phyloP scores from a whole-genome alignment of 768 basidiomycete genomes.

The Leucosporidium yakuticum region DNA sequence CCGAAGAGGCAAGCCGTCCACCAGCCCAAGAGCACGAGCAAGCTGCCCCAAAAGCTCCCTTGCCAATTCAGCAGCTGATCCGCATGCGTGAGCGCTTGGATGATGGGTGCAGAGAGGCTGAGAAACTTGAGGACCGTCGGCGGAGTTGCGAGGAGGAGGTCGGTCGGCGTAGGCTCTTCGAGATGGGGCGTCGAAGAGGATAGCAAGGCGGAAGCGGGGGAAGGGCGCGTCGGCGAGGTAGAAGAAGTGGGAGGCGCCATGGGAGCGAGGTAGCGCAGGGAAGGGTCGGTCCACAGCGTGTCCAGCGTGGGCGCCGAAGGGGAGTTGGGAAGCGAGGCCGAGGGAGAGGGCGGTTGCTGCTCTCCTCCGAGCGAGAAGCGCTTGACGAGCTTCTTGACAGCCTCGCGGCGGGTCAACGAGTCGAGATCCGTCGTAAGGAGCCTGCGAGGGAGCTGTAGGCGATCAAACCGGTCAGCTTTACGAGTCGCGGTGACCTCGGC shows the following conservation, averaged over 20 bases:
- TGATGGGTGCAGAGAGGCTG: conserved; percentile 36
- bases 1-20: conserved; percentile 39
- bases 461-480: too few relatives aligned
- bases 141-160: conserved; percentile 38
- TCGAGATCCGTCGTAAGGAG: too few relatives aligned
- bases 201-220: conserved; percentile 2
- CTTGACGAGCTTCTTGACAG: too few relatives aligned
- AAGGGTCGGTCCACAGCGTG: conserved; percentile 31
- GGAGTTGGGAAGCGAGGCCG: too few relatives aligned
- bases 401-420: too few relatives aligned
- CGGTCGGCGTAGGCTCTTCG: conserved; percentile 34
- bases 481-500: too few relatives aligned
- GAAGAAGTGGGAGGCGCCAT: neutral
- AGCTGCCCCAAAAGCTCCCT: conserved; percentile 29
- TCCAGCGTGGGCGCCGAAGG: conserved; percentile 8
- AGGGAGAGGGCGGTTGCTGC: too few relatives aligned
- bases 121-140: conserved; percentile 39
- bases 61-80: conserved; percentile 40
- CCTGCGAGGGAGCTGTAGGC: too few relatives aligned
- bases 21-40: conserved; percentile 38
- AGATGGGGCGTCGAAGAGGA: conserved; percentile 25
- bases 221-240: conserved; percentile 1
- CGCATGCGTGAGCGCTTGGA: conserved; percentile 16
- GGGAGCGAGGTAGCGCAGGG: conserved; percentile 13
- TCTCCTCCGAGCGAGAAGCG: too few relatives aligned